phyloP scores from a whole-genome alignment of 2,329 filamentous ascomycete genomes.

The Rhinocladiella mackenziei region DNA sequence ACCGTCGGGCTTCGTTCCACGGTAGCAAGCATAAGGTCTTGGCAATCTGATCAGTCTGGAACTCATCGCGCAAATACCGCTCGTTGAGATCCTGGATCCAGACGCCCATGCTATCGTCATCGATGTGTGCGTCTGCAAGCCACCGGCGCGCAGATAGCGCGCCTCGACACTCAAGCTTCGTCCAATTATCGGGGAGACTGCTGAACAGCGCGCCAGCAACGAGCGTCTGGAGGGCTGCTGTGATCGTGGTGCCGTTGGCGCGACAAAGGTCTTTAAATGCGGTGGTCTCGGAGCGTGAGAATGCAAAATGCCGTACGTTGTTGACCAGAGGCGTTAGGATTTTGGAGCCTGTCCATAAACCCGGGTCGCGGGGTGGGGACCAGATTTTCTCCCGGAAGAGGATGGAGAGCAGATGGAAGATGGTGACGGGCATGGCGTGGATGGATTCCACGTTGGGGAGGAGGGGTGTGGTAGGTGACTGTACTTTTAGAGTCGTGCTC shows the following conservation, averaged over 20 bases:
- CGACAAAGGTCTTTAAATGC: constrained; percentile 36
- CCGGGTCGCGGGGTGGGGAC: constrained; percentile 27
- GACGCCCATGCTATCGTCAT: constrained; percentile 38
- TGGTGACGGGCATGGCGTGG: constrained; percentile 9
- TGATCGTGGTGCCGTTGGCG: constrained; percentile 40
- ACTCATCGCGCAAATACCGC: constrained; percentile 29
- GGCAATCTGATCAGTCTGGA: constrained; percentile 4
- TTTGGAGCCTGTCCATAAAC: constrained; percentile 38
- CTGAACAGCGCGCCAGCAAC: constrained; percentile 39
- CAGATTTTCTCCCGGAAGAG: constrained; percentile 32
- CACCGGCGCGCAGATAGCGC: constrained; percentile 41
- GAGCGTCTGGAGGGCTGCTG: constrained; percentile 39
- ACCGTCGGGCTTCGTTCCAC: constrained; percentile 36
- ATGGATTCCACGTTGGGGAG: constrained; percentile 30
- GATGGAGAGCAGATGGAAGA: constrained; percentile 34
- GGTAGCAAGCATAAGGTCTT: constrained; percentile 23
- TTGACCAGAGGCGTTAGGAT: constrained; percentile 32
- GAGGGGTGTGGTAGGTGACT: constrained; percentile 34
- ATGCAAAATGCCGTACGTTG: constrained; percentile 4
- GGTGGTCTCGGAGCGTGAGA: constrained; percentile 34
- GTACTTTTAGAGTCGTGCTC: constrained; percentile 25
- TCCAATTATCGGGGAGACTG: constrained; percentile 32
- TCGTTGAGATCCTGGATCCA: constrained; percentile 38
- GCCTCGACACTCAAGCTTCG: constrained; percentile 33
- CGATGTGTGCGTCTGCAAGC: constrained; percentile 35